phyloP scores from a whole-genome alignment of 192 early-diverging fungal genomes.

The Umbelopsis vinacea region DNA sequence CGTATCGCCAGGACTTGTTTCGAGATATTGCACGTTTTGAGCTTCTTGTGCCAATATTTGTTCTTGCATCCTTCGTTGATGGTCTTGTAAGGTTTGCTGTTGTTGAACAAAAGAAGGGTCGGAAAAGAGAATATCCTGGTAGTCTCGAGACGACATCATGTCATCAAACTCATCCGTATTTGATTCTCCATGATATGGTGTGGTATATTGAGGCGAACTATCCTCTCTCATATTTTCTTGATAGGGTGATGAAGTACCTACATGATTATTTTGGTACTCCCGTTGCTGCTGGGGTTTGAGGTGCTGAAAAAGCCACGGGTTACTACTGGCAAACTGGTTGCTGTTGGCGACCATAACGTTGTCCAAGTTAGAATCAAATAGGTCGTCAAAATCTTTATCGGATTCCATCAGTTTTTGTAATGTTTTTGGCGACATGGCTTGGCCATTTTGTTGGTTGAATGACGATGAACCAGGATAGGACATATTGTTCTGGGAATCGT shows the following conservation, averaged over 20 bases:
- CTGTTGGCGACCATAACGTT: conserved; percentile 11
- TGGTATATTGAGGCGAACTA: background rate
- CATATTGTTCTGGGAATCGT: conserved; percentile 17
- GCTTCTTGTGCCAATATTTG: conserved; percentile 24
- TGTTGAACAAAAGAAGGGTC: conserved; percentile 31
- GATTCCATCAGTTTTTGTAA: conserved; percentile 18
- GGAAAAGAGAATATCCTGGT: conserved; percentile 29
- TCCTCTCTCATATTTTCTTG: conserved; percentile 6
- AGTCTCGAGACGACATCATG: background rate
- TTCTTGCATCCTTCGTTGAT: conserved; percentile 31
- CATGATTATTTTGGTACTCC: background rate
- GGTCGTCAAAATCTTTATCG: conserved; percentile 14
- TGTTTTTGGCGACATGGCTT: conserved; percentile 4
- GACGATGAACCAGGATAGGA: background rate
- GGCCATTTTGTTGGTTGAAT: background rate
- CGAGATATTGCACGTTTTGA: conserved; percentile 2
- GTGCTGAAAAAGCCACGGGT: conserved; percentile 11
- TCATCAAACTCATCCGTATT: background rate
- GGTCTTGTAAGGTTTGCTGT: conserved; percentile 35
- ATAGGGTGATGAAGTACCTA: background rate
- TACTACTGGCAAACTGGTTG: conserved; percentile 11
- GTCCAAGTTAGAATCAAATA: conserved; percentile 5
- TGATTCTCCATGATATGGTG: background rate
- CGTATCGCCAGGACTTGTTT: background rate
- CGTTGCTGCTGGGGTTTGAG: background rate